phyloP scores from a whole-genome alignment of 2,329 filamentous ascomycete genomes.

The Tolypocladium ophioglossoides region DNA sequence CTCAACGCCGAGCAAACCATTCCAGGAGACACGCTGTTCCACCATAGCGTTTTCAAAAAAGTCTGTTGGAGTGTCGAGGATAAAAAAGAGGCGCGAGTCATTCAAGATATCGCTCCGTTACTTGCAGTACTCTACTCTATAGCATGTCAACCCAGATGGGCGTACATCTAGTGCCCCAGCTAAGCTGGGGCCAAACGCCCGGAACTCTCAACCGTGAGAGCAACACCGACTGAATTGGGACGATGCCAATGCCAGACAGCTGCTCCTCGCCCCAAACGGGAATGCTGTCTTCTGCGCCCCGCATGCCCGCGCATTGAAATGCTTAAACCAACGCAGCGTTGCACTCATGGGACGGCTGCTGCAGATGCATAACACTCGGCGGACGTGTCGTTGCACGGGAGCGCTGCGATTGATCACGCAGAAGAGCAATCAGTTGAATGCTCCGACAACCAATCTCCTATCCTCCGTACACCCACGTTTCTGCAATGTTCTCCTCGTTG shows the following conservation, averaged over 20 bases:
- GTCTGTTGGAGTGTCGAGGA: too few relatives aligned
- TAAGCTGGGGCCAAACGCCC: too few relatives aligned
- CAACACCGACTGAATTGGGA: neutral
- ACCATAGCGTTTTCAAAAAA: too few relatives aligned
- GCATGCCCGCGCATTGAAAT: neutral
- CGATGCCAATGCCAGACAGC: neutral
- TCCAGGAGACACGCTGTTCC: too few relatives aligned
- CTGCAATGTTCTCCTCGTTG: neutral
- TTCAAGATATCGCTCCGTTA: too few relatives aligned
- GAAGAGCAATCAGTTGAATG: neutral
- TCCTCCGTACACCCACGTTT: neutral
- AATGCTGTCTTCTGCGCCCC: neutral
- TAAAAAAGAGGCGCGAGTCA: too few relatives aligned
- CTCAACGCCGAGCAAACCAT: too few relatives aligned
- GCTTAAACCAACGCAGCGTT: neutral
- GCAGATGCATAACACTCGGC: neutral
- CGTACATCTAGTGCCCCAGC: too few relatives aligned
- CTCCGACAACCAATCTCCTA: neutral
- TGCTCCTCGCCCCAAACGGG: neutral
- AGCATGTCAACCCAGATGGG: too few relatives aligned
- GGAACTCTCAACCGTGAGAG: neutral
- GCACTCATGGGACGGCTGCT: neutral
- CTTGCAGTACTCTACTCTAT: neutral
- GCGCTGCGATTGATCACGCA: neutral
- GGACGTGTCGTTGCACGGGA: neutral